Conservation (phyloP, 2,329 filamentous ascomycete species). For the Apiospora pterosperma region DNA sequence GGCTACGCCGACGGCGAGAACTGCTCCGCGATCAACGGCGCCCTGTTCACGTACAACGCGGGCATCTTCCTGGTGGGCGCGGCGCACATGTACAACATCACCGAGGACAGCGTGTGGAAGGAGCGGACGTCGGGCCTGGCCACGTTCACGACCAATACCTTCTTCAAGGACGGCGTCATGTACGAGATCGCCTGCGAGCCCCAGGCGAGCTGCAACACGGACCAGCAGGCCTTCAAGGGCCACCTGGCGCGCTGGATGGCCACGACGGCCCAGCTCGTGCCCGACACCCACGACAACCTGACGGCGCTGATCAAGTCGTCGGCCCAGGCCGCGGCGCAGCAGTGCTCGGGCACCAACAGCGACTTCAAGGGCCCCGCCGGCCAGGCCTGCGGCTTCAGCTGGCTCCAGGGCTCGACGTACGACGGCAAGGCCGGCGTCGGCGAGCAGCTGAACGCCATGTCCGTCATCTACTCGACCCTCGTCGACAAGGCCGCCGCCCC, state of each 20-base stretch:
- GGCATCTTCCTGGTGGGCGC: constrained; percentile 30
- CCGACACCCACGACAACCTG: constrained; percentile 21
- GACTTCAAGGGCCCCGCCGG: constrained; percentile 25
- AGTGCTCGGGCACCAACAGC: constrained; percentile 17
- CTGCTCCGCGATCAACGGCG: constrained; percentile 25
- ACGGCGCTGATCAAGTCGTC: constrained; percentile 20
- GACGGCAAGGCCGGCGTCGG: constrained; percentile 51
- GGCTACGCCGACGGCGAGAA: constrained; percentile 29
- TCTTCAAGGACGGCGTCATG: constrained; percentile 48
- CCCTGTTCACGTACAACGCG: constrained; percentile 26
- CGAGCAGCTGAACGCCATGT: constrained; percentile 53
- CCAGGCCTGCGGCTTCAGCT: constrained; percentile 50
- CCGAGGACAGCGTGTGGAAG: constrained; percentile 41
- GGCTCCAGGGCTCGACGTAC: constrained; percentile 40
- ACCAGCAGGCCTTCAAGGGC: constrained; percentile 36
- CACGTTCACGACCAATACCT: constrained; percentile 30
- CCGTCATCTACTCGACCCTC: constrained; percentile 45
- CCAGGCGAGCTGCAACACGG: constrained; percentile 24
- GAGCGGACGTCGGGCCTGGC: constrained; percentile 42
- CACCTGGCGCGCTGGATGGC: constrained; percentile 46
- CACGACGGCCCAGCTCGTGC: constrained; percentile 31
- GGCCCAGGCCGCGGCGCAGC: constrained; percentile 36
- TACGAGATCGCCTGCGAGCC: constrained; percentile 50
- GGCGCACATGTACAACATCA: constrained; percentile 36
- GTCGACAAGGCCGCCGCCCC: constrained; percentile 20